These are phyloP conservation scores for Orbilia brochopaga DNA, from an alignment of 2,329 filamentous ascomycete genomes.

Conservation along the genomic window DNA sequence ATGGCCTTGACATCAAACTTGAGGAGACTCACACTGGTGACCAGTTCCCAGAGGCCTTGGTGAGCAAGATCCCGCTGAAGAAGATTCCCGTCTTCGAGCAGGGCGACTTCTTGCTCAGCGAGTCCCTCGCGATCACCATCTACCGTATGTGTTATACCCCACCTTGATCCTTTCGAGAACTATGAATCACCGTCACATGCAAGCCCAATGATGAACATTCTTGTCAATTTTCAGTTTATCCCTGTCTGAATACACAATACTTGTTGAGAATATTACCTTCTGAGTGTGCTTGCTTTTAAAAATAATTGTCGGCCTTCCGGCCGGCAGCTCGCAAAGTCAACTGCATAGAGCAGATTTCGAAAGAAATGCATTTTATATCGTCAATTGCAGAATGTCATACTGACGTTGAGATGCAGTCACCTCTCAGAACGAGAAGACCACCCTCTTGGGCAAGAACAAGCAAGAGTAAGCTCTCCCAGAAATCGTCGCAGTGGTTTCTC, in stretches of 20 bases:
- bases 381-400: conserved; percentile 10
- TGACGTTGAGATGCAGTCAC: conserved; percentile 69
- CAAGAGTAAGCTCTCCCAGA: conserved; percentile 74
- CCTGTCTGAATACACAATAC: conserved; percentile 83
- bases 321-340: not conserved
- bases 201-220: conserved; percentile 46
- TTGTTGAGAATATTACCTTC: conserved; percentile 94
- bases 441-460: conserved; percentile 99
- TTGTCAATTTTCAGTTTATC: conserved; percentile 74
- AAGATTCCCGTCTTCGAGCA: conserved; percentile 94
- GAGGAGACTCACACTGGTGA: conserved; percentile 71
- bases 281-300: conserved; percentile 61
- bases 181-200: conserved; percentile 54
- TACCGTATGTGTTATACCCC: conserved; percentile 75
- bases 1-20: conserved; percentile 88
- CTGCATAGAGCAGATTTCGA: conserved; percentile 56
- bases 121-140: conserved; percentile 93
- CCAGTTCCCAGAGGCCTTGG: conserved; percentile 62
- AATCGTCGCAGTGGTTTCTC: not conserved
- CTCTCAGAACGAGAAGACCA: conserved; percentile 99
- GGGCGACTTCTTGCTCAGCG: conserved; percentile 83
- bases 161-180: conserved; percentile 46
- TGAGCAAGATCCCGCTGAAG: conserved; percentile 81
- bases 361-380: conserved; percentile 32
- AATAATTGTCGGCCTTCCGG: not conserved